Evolutionary conservation across 2,329 filamentous ascomycete genomes (phyloP).

Genomic region (Alternaria sp.): DNA sequence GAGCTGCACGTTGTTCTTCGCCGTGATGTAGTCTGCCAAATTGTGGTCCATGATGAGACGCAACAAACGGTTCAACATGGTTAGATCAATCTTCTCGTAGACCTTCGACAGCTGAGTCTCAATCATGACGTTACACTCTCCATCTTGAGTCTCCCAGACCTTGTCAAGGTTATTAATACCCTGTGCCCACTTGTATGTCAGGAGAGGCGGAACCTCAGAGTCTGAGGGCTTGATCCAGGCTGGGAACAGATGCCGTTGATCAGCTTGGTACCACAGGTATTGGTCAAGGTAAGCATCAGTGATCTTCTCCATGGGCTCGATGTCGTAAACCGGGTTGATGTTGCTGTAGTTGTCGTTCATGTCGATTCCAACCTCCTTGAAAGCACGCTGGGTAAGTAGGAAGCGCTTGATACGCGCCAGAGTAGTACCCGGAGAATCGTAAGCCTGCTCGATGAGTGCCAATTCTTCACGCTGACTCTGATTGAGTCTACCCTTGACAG

Average conservation of each 20-base stretch:
- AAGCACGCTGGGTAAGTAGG: conserved; percentile 93
- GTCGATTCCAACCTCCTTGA: conserved; percentile 99
- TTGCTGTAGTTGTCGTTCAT: conserved; percentile 99
- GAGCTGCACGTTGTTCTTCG: conserved; percentile 98
- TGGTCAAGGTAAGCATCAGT: conserved; percentile 98
- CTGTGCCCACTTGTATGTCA: conserved; percentile 99
- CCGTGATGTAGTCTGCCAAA: conserved; percentile 96
- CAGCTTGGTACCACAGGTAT: conserved; percentile 98
- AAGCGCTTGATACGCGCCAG: conserved; percentile 97
- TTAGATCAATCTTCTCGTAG: conserved; percentile 98
- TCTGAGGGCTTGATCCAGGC: conserved; percentile 99
- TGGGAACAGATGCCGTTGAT: conserved; percentile 95
- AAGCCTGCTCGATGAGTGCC: conserved; percentile 96
- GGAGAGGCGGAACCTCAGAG: conserved; percentile 91
- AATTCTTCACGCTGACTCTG: conserved; percentile 97
- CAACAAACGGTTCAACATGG: conserved; percentile 89
- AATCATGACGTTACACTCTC: conserved; percentile 98
- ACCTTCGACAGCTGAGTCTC: conserved; percentile 99
- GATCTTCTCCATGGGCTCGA: conserved; percentile 99
- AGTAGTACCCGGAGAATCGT: conserved; percentile 96
- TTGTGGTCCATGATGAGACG: conserved; percentile 99
- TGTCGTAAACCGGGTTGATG: conserved; percentile 98
- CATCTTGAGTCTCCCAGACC: conserved; percentile 92
- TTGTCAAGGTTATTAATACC: conserved; percentile 97
- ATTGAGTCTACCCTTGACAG: conserved; percentile 94